Conservation (phyloP, 352 stramenopile genomes). For the Discostella stelligera region DNA sequence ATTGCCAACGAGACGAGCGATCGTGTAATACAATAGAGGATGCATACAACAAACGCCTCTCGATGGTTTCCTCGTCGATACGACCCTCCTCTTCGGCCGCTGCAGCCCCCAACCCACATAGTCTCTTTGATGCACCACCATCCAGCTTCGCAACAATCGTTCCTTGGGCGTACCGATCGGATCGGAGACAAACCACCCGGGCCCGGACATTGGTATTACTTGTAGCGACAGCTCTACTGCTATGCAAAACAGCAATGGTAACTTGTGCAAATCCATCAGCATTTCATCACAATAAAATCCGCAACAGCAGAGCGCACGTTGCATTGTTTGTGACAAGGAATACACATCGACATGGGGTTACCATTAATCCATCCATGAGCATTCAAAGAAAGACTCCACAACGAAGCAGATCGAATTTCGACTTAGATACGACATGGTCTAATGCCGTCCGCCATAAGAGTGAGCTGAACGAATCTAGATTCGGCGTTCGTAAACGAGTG, state of each 20-base stretch:
- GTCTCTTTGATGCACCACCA: not conserved
- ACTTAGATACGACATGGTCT: conserved; percentile 22
- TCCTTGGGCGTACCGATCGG: not conserved
- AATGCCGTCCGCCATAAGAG: conserved; percentile 40
- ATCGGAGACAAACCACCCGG: not conserved
- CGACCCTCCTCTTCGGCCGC: not conserved
- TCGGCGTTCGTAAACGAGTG: conserved; percentile 65
- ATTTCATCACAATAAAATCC: not conserved
- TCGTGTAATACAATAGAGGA: not conserved
- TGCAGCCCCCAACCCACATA: not conserved
- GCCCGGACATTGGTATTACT: conserved; percentile 10
- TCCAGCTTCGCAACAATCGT: not conserved
- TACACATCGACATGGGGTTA: conserved; percentile 3
- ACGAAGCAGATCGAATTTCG: not conserved
- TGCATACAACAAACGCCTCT: not conserved
- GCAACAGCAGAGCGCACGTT: not conserved
- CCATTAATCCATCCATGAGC: conserved; percentile 25
- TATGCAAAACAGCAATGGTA: conserved; percentile 6
- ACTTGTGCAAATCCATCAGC: conserved; percentile 6
- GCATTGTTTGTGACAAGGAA: conserved; percentile 14
- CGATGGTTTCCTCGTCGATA: not conserved
- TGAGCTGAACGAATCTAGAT: conserved; percentile 44
- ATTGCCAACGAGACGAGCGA: not conserved
- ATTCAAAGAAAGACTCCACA: conserved; percentile 12
- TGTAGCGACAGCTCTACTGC: conserved; percentile 6